Conservation (phyloP, 1,139 yeast genomes). For the Magnusiomyces suaveolens region DNA sequence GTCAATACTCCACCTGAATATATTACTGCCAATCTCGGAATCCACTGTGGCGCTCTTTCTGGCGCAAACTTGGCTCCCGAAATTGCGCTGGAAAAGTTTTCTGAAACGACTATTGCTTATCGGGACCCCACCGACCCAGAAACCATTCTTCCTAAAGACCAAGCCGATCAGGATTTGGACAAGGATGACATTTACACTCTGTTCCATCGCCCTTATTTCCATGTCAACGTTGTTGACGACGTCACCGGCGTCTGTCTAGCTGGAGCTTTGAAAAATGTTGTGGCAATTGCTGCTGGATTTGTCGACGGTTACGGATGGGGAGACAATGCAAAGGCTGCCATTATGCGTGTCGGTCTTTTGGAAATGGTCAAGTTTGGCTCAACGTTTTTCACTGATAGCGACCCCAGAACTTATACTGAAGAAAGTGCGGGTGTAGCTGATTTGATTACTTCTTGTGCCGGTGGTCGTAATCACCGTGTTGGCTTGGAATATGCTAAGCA, state of each 20-base stretch:
- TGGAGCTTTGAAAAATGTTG: slow-evolving; percentile 90
- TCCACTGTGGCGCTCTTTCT: slow-evolving; percentile 86
- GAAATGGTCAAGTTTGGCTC: slow-evolving; percentile 83
- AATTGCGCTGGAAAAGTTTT: slow-evolving; percentile 87
- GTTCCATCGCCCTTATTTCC: slow-evolving; percentile 94
- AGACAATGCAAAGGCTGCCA: slow-evolving; percentile 91
- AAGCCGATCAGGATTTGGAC: slow-evolving; percentile 68
- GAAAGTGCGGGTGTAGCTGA: slow-evolving; percentile 97
- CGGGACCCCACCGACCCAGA: slow-evolving; percentile 39
- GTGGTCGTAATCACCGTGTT: slow-evolving; percentile 89
- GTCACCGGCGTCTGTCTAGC: slow-evolving; percentile 91
- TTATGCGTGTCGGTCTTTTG: slow-evolving; percentile 84
- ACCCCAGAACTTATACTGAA: slow-evolving; percentile 71
- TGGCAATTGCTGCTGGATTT: slow-evolving; percentile 88
- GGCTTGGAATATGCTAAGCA: slow-evolving; percentile 52
- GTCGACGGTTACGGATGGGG: slow-evolving; percentile 98
- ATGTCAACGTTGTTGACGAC: slow-evolving; percentile 78
- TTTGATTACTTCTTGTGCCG: slow-evolving; percentile 89
- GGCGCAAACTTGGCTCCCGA: slow-evolving; percentile 96
- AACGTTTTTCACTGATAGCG: slow-evolving; percentile 58
- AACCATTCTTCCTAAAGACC: slow-evolving; percentile 32
- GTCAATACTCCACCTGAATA: slow-evolving; percentile 69
- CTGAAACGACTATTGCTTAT: slow-evolving; percentile 92
- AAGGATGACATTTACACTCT: slow-evolving; percentile 55
- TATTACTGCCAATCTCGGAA: slow-evolving; percentile 65